Percentiles rank a stretch among this genome's conserved stretches.
Evolutionary conservation across 2,329 filamentous ascomycete genomes (phyloP).

Genomic region (Trichoderma hamatum): DNA sequence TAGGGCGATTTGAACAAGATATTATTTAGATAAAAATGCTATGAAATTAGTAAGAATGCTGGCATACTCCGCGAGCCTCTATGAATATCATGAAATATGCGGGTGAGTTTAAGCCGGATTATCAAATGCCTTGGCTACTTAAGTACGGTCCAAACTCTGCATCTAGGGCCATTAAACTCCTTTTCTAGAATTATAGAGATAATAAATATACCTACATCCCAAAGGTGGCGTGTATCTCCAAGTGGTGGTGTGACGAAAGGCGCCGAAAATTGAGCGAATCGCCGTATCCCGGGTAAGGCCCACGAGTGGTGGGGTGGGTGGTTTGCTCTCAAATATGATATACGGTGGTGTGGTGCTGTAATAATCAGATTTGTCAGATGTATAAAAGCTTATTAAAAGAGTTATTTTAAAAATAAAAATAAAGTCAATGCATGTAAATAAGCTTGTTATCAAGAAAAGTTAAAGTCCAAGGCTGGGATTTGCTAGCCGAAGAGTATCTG

Average conservation of each 20-base stretch:
- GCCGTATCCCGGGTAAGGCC: background rate
- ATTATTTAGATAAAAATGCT: background rate
- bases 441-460: background rate
- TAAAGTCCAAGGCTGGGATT: background rate
- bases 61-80: background rate
- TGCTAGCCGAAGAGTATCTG: background rate
- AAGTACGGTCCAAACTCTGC: background rate
- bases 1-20: background rate
- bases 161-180: background rate
- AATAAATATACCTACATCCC: background rate
- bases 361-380: background rate
- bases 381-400: background rate
- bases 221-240: no score
- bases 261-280: background rate
- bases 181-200: background rate
- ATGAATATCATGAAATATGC: background rate
- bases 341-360: background rate
- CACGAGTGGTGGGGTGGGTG: background rate
- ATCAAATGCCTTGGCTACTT: no score
- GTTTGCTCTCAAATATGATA: background rate
- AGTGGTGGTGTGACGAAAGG: background rate
- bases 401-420: background rate
- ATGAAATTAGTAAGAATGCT: background rate
- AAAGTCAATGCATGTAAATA: background rate
- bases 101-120: background rate